Evolutionary conservation across 805 yeast species (phyloP), one percentile per base, ranked within the genome.

Genomic region (Saccharomyces paradoxus): DNA sequence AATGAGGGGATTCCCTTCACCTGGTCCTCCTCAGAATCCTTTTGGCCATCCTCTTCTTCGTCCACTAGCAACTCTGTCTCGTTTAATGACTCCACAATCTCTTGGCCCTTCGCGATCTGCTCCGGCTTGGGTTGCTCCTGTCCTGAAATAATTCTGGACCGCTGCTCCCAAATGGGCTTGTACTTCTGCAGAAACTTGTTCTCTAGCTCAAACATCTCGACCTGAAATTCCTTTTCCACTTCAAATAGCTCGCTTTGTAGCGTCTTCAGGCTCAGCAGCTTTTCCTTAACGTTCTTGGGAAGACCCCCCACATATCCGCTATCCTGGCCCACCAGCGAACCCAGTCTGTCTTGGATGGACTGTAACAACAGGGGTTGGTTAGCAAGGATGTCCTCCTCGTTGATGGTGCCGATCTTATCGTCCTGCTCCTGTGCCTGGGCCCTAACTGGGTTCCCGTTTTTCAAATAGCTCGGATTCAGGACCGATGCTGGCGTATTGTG

Each of bases 401-500:
- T 79, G 66, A 88, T 88, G 48, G 96, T 89, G 52, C 77, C 83
- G 51, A 83, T 75, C 53, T 71, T 60, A 41, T 77, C 55, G 3
- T 46, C 55, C 26, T 32, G 52, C 21, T 46, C 26, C 41, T 50
- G 51, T 9, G 41, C 46, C 17, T 41, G 49, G 27, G 48, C 50
- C 27, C 51, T 50, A 22, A 84, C 83, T 24, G 81, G 82, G 61
- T 81, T 78, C 51, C 77, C 78, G 54, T 78, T 75, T 67, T 80
- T 82, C 70, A 89, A 74, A 67, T 83, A 87, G 24, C 91, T 84
- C 46, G 54, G 58, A 57, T 82, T 83, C 46, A 89, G 78, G 41
- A 86, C 87, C 37, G 92, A 83, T 3, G 98, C 88, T 14, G 99
- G 99, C 1, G 99, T 94, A 78, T 94, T 94, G 69, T 94, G 99